These are phyloP conservation scores for Aulographum hederae DNA, from an alignment of 2,329 filamentous ascomycete species.

Conservation along the genomic window DNA sequence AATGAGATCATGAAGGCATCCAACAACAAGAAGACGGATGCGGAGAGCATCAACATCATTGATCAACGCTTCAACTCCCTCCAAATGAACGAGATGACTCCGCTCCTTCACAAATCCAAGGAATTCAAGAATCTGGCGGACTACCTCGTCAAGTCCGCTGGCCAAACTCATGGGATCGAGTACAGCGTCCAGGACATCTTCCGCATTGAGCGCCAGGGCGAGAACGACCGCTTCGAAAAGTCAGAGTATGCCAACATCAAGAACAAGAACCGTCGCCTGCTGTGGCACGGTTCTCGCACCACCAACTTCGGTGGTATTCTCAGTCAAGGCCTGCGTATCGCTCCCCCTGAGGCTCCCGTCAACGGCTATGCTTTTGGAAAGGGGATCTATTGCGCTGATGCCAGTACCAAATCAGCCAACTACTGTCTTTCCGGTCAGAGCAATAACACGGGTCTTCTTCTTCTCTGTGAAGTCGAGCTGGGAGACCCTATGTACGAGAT, in stretches of 20 bases:
- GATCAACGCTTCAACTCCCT: slow-evolving; percentile 58
- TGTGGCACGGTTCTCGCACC: slow-evolving; percentile 74
- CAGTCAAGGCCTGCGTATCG: slow-evolving; percentile 75
- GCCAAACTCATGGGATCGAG: slow-evolving; percentile 42
- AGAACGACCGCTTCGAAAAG: slow-evolving; percentile 47
- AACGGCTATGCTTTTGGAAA: slow-evolving; percentile 67
- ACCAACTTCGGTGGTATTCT: slow-evolving; percentile 83
- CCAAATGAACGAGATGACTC: slow-evolving; percentile 58
- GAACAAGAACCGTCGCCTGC: slow-evolving; percentile 48
- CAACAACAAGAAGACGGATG: slow-evolving; percentile 29
- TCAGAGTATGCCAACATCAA: slow-evolving; percentile 28
- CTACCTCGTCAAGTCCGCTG: slow-evolving; percentile 51
- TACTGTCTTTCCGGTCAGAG: slow-evolving; percentile 50
- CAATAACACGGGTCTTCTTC: slow-evolving; percentile 52
- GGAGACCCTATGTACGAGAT: slow-evolving; percentile 57
- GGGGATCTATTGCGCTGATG: slow-evolving; percentile 59
- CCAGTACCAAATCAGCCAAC: slow-evolving; percentile 62
- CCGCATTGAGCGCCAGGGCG: slow-evolving; percentile 59
- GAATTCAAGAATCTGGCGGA: slow-evolving; percentile 48
- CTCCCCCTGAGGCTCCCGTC: slow-evolving; percentile 64
- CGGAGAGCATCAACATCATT: slow-evolving; percentile 38
- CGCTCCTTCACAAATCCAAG: slow-evolving; percentile 34
- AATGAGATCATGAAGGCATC: slow-evolving; percentile 57
- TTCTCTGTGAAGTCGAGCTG: slow-evolving; percentile 73
- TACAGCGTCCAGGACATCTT: slow-evolving; percentile 58